phyloP scores from a whole-genome alignment of 2,329 filamentous ascomycete species.

The Daldinia sp. region DNA sequence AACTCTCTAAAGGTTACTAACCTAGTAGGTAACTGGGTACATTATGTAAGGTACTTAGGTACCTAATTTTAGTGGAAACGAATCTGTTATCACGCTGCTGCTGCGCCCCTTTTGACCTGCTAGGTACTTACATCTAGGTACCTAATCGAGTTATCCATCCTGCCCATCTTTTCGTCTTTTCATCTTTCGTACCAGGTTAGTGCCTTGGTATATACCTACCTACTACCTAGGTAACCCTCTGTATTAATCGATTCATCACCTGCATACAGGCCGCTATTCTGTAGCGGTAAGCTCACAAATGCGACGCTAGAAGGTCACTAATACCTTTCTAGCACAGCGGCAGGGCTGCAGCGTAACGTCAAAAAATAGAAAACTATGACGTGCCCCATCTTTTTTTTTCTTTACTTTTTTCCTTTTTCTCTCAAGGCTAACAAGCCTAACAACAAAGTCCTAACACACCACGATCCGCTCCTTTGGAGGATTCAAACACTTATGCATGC shows the following conservation, averaged over 20 bases:
- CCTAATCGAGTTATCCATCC: slow-evolving; percentile 1
- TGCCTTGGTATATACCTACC: no score
- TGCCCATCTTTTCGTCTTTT: neutral
- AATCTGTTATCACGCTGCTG: neutral
- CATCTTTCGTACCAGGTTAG: no score
- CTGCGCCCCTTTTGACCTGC: neutral
- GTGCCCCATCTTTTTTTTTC: slow-evolving; percentile 17
- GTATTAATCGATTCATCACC: neutral
- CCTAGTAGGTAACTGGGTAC: neutral
- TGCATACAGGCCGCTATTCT: neutral
- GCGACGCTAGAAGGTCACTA: slow-evolving; percentile 7
- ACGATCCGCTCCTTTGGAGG: slow-evolving; percentile 5
- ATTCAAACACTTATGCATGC: slow-evolving; percentile 5
- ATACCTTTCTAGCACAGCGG: slow-evolving; percentile 12
- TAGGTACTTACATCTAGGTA: neutral
- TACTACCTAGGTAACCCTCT: no score
- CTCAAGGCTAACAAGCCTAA: neutral
- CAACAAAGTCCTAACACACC: neutral
- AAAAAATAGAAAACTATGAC: slow-evolving; percentile 39
- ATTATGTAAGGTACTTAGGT: neutral
- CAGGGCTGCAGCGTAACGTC: slow-evolving; percentile 33
- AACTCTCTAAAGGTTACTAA: no score
- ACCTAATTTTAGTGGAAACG: neutral
- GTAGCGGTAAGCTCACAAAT: neutral
- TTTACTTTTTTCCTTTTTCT: neutral